Evolutionary conservation across 2,329 filamentous ascomycete species (phyloP), one percentile per base, ranked within the genome.

Genomic region (Pestalotiopsis sp.): DNA sequence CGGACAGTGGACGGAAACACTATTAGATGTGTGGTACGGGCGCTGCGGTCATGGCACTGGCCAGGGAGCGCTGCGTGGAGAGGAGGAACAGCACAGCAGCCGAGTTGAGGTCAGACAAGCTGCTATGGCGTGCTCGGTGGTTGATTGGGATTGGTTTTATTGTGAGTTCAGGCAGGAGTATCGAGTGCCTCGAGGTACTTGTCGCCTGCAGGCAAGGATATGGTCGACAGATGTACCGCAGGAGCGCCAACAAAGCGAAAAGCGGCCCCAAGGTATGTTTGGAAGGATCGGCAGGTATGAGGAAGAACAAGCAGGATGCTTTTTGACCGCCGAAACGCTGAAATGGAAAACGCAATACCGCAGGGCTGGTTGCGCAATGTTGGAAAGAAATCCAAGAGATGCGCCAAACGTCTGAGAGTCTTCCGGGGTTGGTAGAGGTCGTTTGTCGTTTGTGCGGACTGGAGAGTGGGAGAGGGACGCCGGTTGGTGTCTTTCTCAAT

Each of bases 31-130:
- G 27, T 62, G 27, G 14, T 39, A 14, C 38, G 17, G 36, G 39
- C 27, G 55, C 39, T 41, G 65, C 49, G 59, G 31, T 67, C 65
- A 67, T 67, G 58, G 57, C 65, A 63, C 59, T 67, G 59, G 49
- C 65, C 65, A 63, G 27, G 58, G 13, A 20, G 57, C 49, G 65
- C 65, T 39, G 58, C 65, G 58, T 67, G 65, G 36, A 39, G 14
- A 39, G 7, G 31, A 36, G 31, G 31, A 36, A 36, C 31, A 36
- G 31, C 31, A n/a, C 31, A 66, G 39, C 17, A 23, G n/a, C 14
- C 13, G 3, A 55, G 31, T 38, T 63, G 65, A 67, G 59, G 65
- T 63, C 57, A 67, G 41, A 67, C 58, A 67, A 31, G 39, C 45
- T 58, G 36, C 49, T 36, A 67, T 67, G 65, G 59, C 65, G 65